Percentiles rank a stretch among this genome's conserved stretches.
Conservation (phyloP, 164 flowering plant genomes). For the Umbilicus rupestris region DNA sequence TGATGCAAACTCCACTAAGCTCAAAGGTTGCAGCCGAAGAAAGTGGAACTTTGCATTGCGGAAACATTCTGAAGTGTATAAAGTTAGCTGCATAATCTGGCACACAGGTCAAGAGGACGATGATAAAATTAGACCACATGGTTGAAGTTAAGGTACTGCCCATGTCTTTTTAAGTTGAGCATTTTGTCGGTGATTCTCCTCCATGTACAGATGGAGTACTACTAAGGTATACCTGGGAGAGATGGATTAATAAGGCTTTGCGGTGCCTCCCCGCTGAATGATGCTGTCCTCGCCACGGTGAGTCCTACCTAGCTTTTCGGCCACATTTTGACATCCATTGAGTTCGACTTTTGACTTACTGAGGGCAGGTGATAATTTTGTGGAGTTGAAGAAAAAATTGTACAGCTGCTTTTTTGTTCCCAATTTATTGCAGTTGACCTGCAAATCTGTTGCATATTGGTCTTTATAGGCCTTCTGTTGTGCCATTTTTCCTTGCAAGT, state of each 20-base stretch:
- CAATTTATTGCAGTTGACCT: not conserved
- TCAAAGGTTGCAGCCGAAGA: constrained; percentile 12
- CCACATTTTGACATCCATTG: not conserved
- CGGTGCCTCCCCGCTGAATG: not conserved
- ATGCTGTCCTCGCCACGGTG: not conserved
- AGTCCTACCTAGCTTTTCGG: not conserved
- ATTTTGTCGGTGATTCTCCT: not conserved
- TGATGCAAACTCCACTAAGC: constrained; percentile 8
- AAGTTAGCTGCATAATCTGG: not conserved
- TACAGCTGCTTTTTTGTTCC: not conserved
- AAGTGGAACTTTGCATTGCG: not conserved
- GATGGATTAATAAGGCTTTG: not conserved
- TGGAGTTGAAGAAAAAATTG: constrained; percentile 2
- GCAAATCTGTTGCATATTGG: no score
- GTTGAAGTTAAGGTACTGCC: not conserved
- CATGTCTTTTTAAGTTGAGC: no score
- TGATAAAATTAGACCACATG: not conserved
- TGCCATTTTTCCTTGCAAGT: no score
- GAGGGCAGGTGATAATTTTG: not conserved
- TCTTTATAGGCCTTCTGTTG: no score
- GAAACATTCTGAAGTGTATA: constrained; percentile 8
- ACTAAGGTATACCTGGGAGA: not conserved
- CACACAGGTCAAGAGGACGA: not conserved
- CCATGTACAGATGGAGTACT: not conserved
- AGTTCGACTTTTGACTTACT: not conserved